Evolutionary conservation across 768 basidiomycete genomes (phyloP), one percentile per base, ranked within the genome.

Genomic region (Leccinum fibrillosum): DNA sequence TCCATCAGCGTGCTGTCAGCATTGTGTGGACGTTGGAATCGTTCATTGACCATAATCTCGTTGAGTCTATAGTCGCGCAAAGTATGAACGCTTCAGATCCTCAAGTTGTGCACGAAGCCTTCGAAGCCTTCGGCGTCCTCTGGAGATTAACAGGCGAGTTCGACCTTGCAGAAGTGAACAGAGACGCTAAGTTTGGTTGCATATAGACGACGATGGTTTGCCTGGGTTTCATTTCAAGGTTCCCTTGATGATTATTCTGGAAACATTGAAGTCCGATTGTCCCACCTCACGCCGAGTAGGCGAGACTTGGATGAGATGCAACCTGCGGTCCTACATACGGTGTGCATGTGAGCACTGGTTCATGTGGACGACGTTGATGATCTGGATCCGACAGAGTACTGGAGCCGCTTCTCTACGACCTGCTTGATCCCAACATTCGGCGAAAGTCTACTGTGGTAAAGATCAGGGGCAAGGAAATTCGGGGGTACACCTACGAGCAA

Each of bases 221-320:
- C 94, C 95, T 35, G 94, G 95, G 0, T 89, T 92, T 66, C 78
- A 80, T 25, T 86, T 98, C 67, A 88, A 88, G 66, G 79, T 88
- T 2, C 96, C 96, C 0, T 81, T 98, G 82, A 88, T 94, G 81
- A 84, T 87, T 47, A 86, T 96, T 30, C 74, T 98, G 52, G 94
- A 96, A 66, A 86, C 87, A 0, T 73, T 98, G 50, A 88, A 86
- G 65, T 86, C 80, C 39, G 85, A 88, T 32, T 86, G 93, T 62
- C 90, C 92, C 8, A 75, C 75, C 59, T 72, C 90, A 10, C 86
- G 89, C 26, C 82, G 93, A 11, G 79, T 90, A 32, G 92, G 91
- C 13, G 96, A 98, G 72, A 94, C 94, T 0, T 99, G 97, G 97
- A 94, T 99, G 89, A 83, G 95, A 26, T 94, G 92, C 67, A 93